A percentile compares a stretch with the other conserved stretches of the same genome.
These are phyloP conservation scores for Cucumis melo DNA, from an alignment of 306 rosid genomes.

Conservation along the genomic window DNA sequence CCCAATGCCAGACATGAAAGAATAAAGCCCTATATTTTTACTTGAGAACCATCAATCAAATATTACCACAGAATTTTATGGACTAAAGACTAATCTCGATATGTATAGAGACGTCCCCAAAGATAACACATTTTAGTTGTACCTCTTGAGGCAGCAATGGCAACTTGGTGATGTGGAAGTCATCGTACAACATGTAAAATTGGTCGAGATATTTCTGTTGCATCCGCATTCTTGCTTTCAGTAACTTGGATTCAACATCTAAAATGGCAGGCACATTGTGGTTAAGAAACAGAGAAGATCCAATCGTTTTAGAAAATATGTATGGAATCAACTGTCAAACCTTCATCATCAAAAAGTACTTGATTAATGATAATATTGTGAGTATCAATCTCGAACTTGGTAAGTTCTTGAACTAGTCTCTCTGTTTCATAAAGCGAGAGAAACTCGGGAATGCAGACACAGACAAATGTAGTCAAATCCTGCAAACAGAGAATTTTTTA, in stretches of 20 bases:
- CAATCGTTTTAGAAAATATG: background rate
- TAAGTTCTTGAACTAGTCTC: constrained; percentile 91
- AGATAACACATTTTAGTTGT: constrained; percentile 9
- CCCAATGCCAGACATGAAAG: background rate
- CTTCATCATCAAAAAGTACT: constrained; percentile 82
- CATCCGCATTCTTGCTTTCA: constrained; percentile 97
- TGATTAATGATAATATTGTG: constrained; percentile 96
- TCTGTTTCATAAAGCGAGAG: constrained; percentile 96
- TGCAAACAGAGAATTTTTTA: constrained; percentile 20
- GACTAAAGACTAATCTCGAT: background rate
- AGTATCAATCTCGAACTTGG: constrained; percentile 93
- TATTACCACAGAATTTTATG: background rate
- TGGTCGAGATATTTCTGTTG: constrained; percentile 88
- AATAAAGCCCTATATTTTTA: background rate
- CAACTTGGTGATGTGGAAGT: constrained; percentile 79
- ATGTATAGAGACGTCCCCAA: background rate
- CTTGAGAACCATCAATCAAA: background rate
- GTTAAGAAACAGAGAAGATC: background rate
- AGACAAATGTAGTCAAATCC: constrained; percentile 94
- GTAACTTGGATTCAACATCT: constrained; percentile 82
- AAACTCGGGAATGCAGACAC: constrained; percentile 99
- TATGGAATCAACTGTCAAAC: constrained; percentile 12
- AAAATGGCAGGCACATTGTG: constrained; percentile 8
- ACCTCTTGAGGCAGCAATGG: constrained; percentile 97
- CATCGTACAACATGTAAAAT: constrained; percentile 94